Evolutionary conservation across 345 rosid species (phyloP).

Genomic region (Cochlearia excelsa): DNA sequence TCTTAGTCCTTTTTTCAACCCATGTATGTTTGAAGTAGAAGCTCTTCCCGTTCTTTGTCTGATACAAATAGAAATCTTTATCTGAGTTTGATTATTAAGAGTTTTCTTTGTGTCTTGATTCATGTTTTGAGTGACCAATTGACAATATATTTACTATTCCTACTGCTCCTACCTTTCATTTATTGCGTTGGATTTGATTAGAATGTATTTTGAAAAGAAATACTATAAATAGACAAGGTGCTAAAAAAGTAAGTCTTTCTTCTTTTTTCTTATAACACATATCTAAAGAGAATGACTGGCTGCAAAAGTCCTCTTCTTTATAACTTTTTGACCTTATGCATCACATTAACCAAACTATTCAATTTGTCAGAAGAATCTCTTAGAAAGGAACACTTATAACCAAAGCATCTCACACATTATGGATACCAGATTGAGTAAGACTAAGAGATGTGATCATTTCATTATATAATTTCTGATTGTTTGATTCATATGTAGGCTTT

Average conservation of each 20-base stretch:
- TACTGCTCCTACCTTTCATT: constrained; percentile 3
- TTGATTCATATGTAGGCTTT: constrained; percentile 44
- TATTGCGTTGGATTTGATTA: constrained; percentile 24
- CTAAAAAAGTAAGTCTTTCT: constrained; percentile 10
- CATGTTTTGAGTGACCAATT: constrained; percentile 2
- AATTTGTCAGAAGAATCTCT: constrained; percentile 27
- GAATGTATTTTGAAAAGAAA: background rate
- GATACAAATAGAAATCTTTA: background rate
- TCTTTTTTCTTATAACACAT: constrained; percentile 14
- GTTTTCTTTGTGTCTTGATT: constrained; percentile 13
- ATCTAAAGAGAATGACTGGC: constrained; percentile 24
- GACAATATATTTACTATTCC: constrained; percentile 10
- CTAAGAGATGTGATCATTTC: constrained; percentile 1
- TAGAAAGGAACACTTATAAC: constrained; percentile 7
- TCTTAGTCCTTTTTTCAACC: background rate
- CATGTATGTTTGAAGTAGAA: constrained; percentile 11
- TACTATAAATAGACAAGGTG: constrained; percentile 17
- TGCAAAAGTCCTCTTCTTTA: constrained; percentile 26
- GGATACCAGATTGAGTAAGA: background rate
- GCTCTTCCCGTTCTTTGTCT: background rate
- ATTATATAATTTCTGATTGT: constrained; percentile 2
- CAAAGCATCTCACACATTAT: background rate
- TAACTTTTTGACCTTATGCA: constrained; percentile 9
- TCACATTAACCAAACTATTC: constrained; percentile 26
- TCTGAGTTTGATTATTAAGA: constrained; percentile 2